Conservation (phyloP, 2,329 filamentous ascomycete species). For the Seiridium unicorne region DNA sequence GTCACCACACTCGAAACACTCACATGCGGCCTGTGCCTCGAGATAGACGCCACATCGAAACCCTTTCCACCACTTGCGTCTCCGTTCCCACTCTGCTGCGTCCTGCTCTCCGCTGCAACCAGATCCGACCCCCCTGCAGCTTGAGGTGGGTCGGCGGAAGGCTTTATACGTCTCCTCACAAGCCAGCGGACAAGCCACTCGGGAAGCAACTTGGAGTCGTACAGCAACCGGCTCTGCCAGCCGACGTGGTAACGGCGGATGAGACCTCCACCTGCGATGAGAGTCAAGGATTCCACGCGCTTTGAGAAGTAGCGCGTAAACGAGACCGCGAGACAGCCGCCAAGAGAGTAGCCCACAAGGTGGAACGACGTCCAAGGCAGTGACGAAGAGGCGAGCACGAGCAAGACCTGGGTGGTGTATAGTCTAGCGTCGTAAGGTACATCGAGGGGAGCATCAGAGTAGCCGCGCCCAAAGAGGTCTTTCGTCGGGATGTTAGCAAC, state of each 20-base stretch:
- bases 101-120: slow-evolving; percentile 19
- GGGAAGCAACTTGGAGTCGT: slow-evolving; percentile 59
- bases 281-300: slow-evolving; percentile 60
- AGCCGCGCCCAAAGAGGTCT: slow-evolving; percentile 77
- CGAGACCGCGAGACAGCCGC: slow-evolving; percentile 69
- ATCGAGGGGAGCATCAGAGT: slow-evolving; percentile 64
- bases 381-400: slow-evolving; percentile 62
- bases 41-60: slow-evolving; percentile 50
- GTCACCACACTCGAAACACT: slow-evolving; percentile 61
- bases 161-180: slow-evolving; percentile 35
- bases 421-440: slow-evolving; percentile 62
- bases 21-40: slow-evolving; percentile 47
- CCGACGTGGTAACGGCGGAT: slow-evolving; percentile 63
- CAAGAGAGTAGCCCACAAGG: slow-evolving; percentile 76
- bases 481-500: slow-evolving; percentile 1
- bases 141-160: slow-evolving; percentile 6
- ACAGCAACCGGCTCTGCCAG: slow-evolving; percentile 61
- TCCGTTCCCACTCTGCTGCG: slow-evolving; percentile 26
- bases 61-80: slow-evolving; percentile 33
- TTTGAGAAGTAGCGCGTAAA: slow-evolving; percentile 70
- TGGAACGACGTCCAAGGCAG: slow-evolving; percentile 64
- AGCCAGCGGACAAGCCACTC: slow-evolving; percentile 52
- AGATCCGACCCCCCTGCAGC: slow-evolving; percentile 14
- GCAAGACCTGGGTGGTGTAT: slow-evolving; percentile 64
- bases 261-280: slow-evolving; percentile 69